Conservation (phyloP, 2,329 filamentous ascomycete genomes). For the Phyllosticta paracitricarpa region DNA sequence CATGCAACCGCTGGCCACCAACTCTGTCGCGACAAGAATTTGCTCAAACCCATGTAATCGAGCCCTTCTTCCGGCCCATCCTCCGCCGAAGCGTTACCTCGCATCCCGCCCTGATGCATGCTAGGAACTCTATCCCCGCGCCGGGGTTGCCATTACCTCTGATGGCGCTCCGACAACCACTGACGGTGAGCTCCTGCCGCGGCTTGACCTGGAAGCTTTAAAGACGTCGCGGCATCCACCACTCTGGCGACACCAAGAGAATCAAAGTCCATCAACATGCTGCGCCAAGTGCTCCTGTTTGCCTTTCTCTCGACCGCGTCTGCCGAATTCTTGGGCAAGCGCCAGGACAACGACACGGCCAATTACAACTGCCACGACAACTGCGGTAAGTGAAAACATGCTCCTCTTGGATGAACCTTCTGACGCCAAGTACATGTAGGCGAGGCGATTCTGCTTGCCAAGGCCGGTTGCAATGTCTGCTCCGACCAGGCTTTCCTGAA, state of each 20-base stretch:
- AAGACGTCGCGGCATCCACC: not conserved
- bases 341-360: conserved; percentile 11
- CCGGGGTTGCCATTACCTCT: not conserved
- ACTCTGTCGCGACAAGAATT: not conserved
- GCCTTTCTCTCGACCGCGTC: not conserved
- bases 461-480: conserved; percentile 14
- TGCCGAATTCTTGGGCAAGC: not conserved
- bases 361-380: conserved; percentile 27
- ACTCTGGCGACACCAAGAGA: not conserved
- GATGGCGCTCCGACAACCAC: too few species aligned
- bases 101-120: not conserved
- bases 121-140: not conserved
- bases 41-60: not conserved
- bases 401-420: not conserved
- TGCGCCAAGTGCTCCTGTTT: not conserved
- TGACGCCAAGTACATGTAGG: conserved; percentile 14
- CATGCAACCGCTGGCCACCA: not conserved
- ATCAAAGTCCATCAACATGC: not conserved
- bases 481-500: conserved; percentile 18
- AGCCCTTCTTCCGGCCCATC: not conserved
- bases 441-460: conserved; percentile 17
- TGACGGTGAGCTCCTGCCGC: not conserved
- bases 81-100: not conserved
- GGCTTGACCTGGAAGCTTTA: not conserved
- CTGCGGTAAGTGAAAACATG: conserved; percentile 20